A percentile compares a stretch with the other conserved stretches of the same genome.
These are phyloP conservation scores for Puccinellia tenuiflora DNA, from an alignment of 176 grass and related monocot genomes.

Conservation along the genomic window DNA sequence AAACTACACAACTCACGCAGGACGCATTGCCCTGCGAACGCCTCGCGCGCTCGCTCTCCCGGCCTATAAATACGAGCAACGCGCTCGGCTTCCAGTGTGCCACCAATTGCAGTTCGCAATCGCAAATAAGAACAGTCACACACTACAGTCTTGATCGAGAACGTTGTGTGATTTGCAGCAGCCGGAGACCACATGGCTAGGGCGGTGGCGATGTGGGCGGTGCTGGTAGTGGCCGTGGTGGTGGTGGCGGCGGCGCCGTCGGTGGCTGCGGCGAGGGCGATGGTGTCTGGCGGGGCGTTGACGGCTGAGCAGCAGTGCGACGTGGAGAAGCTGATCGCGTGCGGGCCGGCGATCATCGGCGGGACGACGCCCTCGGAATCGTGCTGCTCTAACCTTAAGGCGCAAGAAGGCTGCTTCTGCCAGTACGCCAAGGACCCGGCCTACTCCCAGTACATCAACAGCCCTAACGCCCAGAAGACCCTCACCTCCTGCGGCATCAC, in stretches of 20 bases:
- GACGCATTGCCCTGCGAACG: not conserved
- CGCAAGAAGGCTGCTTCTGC: slow-evolving; percentile 40
- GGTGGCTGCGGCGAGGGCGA: not conserved
- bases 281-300: not conserved
- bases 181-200: not conserved
- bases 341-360: slow-evolving; percentile 22
- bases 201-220: not conserved
- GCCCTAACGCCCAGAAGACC: slow-evolving; percentile 13
- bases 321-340: not conserved
- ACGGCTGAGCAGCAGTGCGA: slow-evolving; percentile 14
- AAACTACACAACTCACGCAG: not conserved
- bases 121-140: not conserved
- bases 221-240: not conserved
- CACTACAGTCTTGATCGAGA: not conserved
- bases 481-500: slow-evolving; percentile 23
- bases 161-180: not conserved
- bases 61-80: not conserved
- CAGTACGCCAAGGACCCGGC: slow-evolving; percentile 31
- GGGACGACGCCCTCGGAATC: not conserved
- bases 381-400: slow-evolving; percentile 40
- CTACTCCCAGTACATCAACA: slow-evolving; percentile 22
- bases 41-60: not conserved
- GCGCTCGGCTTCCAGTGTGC: not conserved
- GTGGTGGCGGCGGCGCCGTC: not conserved
- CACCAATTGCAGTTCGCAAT: not conserved